Base-by-base conservation (phyloP, 768 basidiomycete genomes). In the Termitomyces sp. region DNA sequence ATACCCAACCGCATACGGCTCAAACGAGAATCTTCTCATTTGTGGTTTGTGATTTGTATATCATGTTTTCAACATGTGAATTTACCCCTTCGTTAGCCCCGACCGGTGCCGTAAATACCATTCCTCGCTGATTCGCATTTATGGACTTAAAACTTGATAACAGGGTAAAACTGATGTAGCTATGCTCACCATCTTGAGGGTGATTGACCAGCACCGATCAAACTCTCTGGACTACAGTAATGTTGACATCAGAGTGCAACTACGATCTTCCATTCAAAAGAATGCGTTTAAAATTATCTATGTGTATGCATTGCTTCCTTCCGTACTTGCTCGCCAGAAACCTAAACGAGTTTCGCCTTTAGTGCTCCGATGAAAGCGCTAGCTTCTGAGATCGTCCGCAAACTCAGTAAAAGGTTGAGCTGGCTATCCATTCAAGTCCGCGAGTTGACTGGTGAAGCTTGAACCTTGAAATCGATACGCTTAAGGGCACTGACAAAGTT, bases 101-200 rank as follows among this genome's bases (percentile, higher is more conserved):
- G 0, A 99, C 97, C 61, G 97, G 97, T 79, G 96, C 97, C 62
- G 95, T 96, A 64, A 73, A 90, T 73, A 17, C 25, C n/a, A 19
- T 14, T 8, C n/a, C n/a, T 47, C 31, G 31, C 34, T 21, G 53
- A 37, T 19, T 3, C 40, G 34, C 37, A 25, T 51, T 46, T 25
- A 42, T 55, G 68, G 50, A 42, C 9, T 31, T 10, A 12, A 29
- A 31, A 64, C 56, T 21, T 52, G 11, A 54, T 56, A 52, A 35
- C 63, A 95, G 94, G 97, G 97, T 72, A 99, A 99, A 92, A 99
- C 97, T 0, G 97, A 99, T 71, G 89, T 99, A 0, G 97, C 97
- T 0, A 90, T 98, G 85, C 79, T 99, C 66, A 82, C 92, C 3
- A 89, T 99, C 59, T 82, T 99, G 46, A 90, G 95, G 31, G 90